Evolutionary conservation across 164 flowering plant species (phyloP).

Genomic region (Houttuynia cordata): DNA sequence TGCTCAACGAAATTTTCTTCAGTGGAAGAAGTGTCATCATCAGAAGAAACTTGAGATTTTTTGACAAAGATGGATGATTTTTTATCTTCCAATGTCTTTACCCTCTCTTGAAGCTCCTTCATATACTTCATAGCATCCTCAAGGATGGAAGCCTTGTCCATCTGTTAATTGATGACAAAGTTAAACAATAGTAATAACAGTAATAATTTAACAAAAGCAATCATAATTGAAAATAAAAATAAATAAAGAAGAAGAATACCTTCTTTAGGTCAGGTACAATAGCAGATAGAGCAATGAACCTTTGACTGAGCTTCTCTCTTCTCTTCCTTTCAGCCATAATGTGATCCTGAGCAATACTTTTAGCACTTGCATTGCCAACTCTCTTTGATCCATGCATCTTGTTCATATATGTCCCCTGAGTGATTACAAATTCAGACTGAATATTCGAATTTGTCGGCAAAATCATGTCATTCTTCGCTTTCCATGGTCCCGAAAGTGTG

Average conservation of each 20-base stretch:
- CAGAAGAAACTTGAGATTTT: constrained; percentile 34
- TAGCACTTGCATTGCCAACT: constrained; percentile 10
- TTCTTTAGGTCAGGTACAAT: constrained; percentile 43
- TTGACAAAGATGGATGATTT: constrained; percentile 56
- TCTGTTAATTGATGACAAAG: constrained; percentile 23
- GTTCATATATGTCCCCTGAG: constrained; percentile 21
- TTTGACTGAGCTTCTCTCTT: constrained; percentile 43
- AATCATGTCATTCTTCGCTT: constrained; percentile 2
- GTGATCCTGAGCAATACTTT: constrained; percentile 27
- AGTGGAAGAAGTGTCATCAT: constrained; percentile 29
- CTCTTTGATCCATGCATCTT: constrained; percentile 25
- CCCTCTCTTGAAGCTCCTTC: constrained; percentile 73
- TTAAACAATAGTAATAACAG: no score
- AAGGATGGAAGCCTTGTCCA: constrained; percentile 92
- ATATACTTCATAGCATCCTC: constrained; percentile 77
- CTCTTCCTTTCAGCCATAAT: constrained; percentile 45
- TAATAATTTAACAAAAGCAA: not conserved
- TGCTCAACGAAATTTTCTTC: constrained; percentile 20
- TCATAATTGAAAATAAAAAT: not conserved
- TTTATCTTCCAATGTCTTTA: constrained; percentile 64
- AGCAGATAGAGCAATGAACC: constrained; percentile 41
- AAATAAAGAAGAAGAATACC: constrained; percentile 14
- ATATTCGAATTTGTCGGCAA: constrained; percentile 1
- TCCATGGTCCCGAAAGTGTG: not conserved
- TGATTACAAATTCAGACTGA: constrained; percentile 18